These are phyloP conservation scores for Synchytrium microbalum DNA, from an alignment of 371 early-diverging fungal species.

Conservation along the genomic window DNA sequence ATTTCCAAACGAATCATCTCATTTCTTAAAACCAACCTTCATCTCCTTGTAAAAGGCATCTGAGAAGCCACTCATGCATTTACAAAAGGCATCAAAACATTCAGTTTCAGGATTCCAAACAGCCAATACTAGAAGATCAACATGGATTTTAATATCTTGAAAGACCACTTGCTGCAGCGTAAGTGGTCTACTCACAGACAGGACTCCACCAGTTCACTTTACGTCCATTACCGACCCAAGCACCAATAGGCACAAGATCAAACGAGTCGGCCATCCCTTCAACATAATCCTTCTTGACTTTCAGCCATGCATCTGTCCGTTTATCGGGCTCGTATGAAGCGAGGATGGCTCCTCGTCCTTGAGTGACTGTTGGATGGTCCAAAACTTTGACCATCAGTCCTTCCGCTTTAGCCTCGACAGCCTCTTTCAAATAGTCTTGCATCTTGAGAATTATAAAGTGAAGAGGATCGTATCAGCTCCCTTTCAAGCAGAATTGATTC, in stretches of 20 bases:
- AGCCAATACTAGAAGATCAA: too few species aligned
- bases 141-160: too few species aligned
- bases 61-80: too few species aligned
- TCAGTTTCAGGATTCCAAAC: too few species aligned
- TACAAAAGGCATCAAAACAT: too few species aligned
- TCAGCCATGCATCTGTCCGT: slow-evolving; percentile 98
- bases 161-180: too few species aligned
- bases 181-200: too few species aligned
- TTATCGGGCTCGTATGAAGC: slow-evolving; percentile 97
- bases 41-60: too few species aligned
- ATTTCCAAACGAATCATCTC: too few species aligned
- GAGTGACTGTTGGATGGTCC: slow-evolving; percentile 59
- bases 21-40: too few species aligned
- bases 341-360: too few species aligned
- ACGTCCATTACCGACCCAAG: slow-evolving; percentile 95
- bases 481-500: slow-evolving; percentile 69
- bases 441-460: slow-evolving; percentile 86
- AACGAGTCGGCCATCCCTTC: slow-evolving; percentile 91
- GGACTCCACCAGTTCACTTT: too few species aligned
- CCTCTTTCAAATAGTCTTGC: slow-evolving; percentile 85
- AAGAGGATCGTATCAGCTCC: slow-evolving; percentile 69
- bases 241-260: slow-evolving; percentile 98
- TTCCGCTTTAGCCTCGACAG: slow-evolving; percentile 74
- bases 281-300: slow-evolving; percentile 99
- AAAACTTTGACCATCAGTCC: slow-evolving; percentile 98